Percentiles rank a stretch among this genome's conserved stretches.
phyloP scores from a whole-genome alignment of 2,329 filamentous ascomycete species.

The Tolypocladium sp. region DNA sequence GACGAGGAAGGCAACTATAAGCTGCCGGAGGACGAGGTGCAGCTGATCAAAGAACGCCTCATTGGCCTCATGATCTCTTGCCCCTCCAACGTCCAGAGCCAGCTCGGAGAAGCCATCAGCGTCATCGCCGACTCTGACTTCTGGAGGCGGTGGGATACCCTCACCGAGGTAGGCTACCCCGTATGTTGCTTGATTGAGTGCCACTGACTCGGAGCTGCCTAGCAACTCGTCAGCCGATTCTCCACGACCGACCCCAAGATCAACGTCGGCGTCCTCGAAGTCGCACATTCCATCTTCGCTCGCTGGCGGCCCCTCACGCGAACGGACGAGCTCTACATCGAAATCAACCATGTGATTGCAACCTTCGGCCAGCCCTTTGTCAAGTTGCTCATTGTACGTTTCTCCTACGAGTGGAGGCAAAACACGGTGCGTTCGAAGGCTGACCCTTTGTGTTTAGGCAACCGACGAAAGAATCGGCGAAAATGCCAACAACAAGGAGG shows the following conservation, averaged over 20 bases:
- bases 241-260: slow-evolving; percentile 71
- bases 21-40: slow-evolving; percentile 72
- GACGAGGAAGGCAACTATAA: slow-evolving; percentile 94
- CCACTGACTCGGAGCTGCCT: slow-evolving; percentile 5
- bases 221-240: slow-evolving; percentile 83
- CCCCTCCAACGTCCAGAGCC: slow-evolving; percentile 77
- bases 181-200: background rate
- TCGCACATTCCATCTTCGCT: slow-evolving; percentile 96
- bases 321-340: slow-evolving; percentile 84
- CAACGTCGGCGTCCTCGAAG: slow-evolving; percentile 91
- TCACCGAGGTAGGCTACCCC: slow-evolving; percentile 56
- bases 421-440: background rate
- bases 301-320: slow-evolving; percentile 91
- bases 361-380: slow-evolving; percentile 83
- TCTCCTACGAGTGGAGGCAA: background rate
- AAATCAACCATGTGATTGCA: slow-evolving; percentile 90
- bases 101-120: slow-evolving; percentile 93
- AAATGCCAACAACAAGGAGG: slow-evolving; percentile 65
- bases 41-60: slow-evolving; percentile 86
- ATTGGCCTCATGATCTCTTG: slow-evolving; percentile 95
- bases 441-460: slow-evolving; percentile 29
- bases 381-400: slow-evolving; percentile 60
- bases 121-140: slow-evolving; percentile 98
- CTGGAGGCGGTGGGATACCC: slow-evolving; percentile 91
- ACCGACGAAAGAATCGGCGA: slow-evolving; percentile 65